These are phyloP conservation scores for Mucor circinelloides DNA, from an alignment of 371 early-diverging fungal genomes.

Conservation along the genomic window DNA sequence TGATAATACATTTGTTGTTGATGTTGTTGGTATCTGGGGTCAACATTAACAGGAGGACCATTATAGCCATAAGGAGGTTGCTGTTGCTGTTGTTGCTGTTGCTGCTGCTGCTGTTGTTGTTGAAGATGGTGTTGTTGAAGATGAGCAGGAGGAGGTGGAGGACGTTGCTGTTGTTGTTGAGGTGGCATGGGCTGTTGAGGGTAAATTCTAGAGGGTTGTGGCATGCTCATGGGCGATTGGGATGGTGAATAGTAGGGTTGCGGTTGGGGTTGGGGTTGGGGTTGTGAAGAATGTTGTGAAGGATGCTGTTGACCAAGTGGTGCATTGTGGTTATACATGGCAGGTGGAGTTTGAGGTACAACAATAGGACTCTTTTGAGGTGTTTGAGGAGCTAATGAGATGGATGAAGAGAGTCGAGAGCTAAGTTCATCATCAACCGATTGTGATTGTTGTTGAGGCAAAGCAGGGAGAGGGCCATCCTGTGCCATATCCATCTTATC, in stretches of 20 bases:
- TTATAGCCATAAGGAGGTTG: constrained; percentile 27
- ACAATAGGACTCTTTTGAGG: constrained; percentile 30
- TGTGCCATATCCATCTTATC: constrained; percentile 17
- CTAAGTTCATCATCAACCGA: constrained; percentile 12
- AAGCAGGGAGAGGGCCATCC: constrained; percentile 18
- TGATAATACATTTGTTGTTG: constrained; percentile 32
- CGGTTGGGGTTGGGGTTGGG: constrained; percentile 10
- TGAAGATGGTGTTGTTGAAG: constrained; percentile 22
- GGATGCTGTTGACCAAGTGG: constrained; percentile 7
- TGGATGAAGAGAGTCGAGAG: constrained; percentile 22
- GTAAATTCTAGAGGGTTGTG: constrained; percentile 27
- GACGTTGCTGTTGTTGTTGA: constrained; percentile 30
- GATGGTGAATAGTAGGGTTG: constrained; percentile 15
- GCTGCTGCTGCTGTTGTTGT: constrained; percentile 36
- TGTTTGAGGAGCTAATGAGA: constrained; percentile 4
- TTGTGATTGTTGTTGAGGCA: background rate
- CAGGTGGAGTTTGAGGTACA: constrained; percentile 32
- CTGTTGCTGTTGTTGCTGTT: too few relatives aligned
- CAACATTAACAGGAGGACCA: constrained; percentile 13
- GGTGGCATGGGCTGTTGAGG: constrained; percentile 15
- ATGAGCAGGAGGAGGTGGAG: constrained; percentile 27
- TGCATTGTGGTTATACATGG: constrained; percentile 19
- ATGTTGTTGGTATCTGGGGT: constrained; percentile 31
- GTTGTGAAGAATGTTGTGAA: constrained; percentile 12
- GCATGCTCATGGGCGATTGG: constrained; percentile 18